A percentile compares a stretch with the other conserved stretches of the same genome.
Conservation (phyloP, 106 monocot genomes). For the Vanilla planifolia region DNA sequence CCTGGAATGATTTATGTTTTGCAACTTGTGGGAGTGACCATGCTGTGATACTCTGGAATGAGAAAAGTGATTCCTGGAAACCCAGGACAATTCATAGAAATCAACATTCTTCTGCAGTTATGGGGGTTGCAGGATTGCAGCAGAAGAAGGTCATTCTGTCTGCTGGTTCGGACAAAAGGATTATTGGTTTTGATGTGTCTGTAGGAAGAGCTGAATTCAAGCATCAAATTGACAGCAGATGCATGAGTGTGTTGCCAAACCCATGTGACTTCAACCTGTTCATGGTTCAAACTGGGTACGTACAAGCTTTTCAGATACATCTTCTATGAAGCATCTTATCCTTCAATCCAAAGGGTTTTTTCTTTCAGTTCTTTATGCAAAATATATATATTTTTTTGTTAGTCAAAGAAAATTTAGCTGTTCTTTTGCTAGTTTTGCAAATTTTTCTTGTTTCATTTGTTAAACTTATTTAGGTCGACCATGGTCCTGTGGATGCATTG, state of each 20-base stretch:
- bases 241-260: constrained; percentile 83
- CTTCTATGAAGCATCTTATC: background rate
- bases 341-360: too few relatives aligned
- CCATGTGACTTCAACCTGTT: constrained; percentile 87
- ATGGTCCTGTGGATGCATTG: too few relatives aligned
- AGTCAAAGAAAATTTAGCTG: too few relatives aligned
- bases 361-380: too few relatives aligned
- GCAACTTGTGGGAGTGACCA: constrained; percentile 85
- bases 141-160: constrained; percentile 71
- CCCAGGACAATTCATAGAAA: constrained; percentile 47
- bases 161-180: constrained; percentile 81
- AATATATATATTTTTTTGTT: too few relatives aligned
- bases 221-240: constrained; percentile 70
- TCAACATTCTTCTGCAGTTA: constrained; percentile 84
- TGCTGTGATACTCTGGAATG: constrained; percentile 75
- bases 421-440: too few relatives aligned
- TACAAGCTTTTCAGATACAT: background rate
- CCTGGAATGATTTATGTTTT: constrained; percentile 63
- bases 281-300: constrained; percentile 86
- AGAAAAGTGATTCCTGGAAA: constrained; percentile 57
- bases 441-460: too few relatives aligned
- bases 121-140: constrained; percentile 71
- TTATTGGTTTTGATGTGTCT: constrained; percentile 57
- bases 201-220: constrained; percentile 53
- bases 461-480: too few relatives aligned